Evolutionary conservation across 805 yeast species (phyloP).

Genomic region (Zygoascus biomembranicola): DNA sequence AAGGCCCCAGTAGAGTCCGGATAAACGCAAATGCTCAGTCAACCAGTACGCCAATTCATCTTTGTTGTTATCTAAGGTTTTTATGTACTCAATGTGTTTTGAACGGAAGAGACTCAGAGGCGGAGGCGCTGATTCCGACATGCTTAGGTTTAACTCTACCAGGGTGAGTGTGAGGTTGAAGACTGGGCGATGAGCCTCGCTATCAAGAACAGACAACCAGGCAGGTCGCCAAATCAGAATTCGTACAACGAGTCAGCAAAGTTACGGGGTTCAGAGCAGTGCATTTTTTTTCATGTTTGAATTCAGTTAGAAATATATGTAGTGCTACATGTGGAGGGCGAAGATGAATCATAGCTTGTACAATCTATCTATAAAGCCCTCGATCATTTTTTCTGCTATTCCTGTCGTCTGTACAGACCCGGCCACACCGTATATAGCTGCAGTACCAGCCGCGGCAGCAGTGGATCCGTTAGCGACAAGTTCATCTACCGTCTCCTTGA

Average conservation of each 20-base stretch:
- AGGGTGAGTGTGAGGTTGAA: background rate
- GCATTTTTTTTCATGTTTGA: too few relatives aligned
- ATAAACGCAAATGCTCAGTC: conserved; percentile 80
- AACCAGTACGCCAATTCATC: conserved; percentile 75
- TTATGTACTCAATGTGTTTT: conserved; percentile 54
- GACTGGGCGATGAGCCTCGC: background rate
- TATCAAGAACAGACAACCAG: too few relatives aligned
- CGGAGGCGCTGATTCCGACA: background rate
- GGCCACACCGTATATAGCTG: conserved; percentile 92
- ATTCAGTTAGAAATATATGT: background rate
- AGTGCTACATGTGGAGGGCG: background rate
- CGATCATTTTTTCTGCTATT: conserved; percentile 71
- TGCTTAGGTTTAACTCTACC: background rate
- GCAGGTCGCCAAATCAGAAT: too few relatives aligned
- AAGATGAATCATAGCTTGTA: conserved; percentile 39
- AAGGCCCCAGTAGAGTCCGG: conserved; percentile 80
- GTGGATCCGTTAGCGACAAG: conserved; percentile 27
- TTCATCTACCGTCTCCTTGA: conserved; percentile 39
- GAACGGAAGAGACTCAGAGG: conserved; percentile 26
- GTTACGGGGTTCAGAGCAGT: too few relatives aligned
- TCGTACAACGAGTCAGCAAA: too few relatives aligned
- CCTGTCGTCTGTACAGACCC: conserved; percentile 81
- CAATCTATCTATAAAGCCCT: conserved; percentile 71
- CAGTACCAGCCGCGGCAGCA: conserved; percentile 44
- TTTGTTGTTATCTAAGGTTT: conserved; percentile 44